These are phyloP conservation scores for Colletotrichum lindemuthianum DNA, from an alignment of 2,329 filamentous ascomycete genomes.

Conservation along the genomic window DNA sequence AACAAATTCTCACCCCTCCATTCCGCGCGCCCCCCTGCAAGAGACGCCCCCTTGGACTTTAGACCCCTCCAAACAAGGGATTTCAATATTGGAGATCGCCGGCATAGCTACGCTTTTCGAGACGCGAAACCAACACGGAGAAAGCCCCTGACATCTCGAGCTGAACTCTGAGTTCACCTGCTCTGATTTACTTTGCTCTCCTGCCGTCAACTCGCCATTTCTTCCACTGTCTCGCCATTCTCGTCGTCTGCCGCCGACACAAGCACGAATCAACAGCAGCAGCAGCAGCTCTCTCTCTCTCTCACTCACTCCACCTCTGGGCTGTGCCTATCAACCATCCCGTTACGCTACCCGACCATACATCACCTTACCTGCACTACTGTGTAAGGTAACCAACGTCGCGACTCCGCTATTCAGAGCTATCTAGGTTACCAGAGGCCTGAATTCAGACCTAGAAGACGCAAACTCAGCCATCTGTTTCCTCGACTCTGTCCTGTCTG, in stretches of 20 bases:
- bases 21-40: slow-evolving; percentile 28
- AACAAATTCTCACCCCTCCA: slow-evolving; percentile 34
- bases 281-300: background rate
- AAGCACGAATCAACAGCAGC: background rate
- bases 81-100: slow-evolving; percentile 34
- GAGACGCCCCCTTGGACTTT: slow-evolving; percentile 28
- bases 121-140: slow-evolving; percentile 35
- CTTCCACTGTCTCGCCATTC: background rate
- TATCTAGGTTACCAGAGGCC: no score
- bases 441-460: background rate
- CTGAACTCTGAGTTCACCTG: slow-evolving; percentile 21
- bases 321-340: slow-evolving; percentile 21
- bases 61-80: slow-evolving; percentile 35
- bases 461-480: slow-evolving; percentile 1
- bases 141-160: slow-evolving; percentile 34
- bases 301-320: slow-evolving; percentile 19
- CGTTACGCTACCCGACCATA: background rate
- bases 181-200: background rate
- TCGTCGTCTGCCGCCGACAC: slow-evolving; percentile 14
- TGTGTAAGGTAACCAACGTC: no score
- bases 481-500: slow-evolving; percentile 15
- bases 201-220: slow-evolving; percentile 20
- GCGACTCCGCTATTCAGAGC: no score
- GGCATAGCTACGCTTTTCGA: slow-evolving; percentile 28
- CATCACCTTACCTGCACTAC: no score